Percentiles rank a stretch among this genome's conserved stretches.
Evolutionary conservation across 1,284 basidiomycete species (phyloP).

Genomic region (Fistulinella cinereoalba): DNA sequence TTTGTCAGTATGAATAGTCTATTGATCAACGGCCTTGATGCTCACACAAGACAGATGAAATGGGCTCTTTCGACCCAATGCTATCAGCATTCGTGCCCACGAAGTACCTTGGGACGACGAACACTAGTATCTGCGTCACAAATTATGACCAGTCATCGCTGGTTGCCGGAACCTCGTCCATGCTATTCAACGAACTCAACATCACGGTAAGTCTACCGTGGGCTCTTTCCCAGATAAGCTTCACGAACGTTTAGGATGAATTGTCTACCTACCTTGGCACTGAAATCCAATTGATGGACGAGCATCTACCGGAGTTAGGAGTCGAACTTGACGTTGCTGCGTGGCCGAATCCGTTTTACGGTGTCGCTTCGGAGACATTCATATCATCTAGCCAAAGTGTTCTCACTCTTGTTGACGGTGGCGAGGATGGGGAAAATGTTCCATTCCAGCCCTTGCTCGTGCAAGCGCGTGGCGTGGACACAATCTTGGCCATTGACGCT

Average conservation of each 20-base stretch:
- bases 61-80: constrained; percentile 46
- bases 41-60: constrained; percentile 35
- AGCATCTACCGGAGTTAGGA: constrained; percentile 22
- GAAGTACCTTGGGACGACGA: constrained; percentile 43
- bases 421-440: constrained; percentile 43
- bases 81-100: constrained; percentile 45
- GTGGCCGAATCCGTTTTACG: constrained; percentile 45
- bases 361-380: constrained; percentile 37
- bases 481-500: constrained; percentile 53
- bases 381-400: constrained; percentile 35
- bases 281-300: constrained; percentile 26
- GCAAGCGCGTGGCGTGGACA: constrained; percentile 48
- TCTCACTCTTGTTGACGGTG: constrained; percentile 42
- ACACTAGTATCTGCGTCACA: constrained; percentile 42
- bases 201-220: constrained; percentile 29
- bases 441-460: constrained; percentile 55
- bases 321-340: constrained; percentile 29
- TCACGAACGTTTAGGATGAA: background rate
- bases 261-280: constrained; percentile 11
- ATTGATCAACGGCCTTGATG: background rate
- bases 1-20: constrained; percentile 35
- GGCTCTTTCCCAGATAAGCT: background rate
- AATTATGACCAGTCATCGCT: constrained; percentile 50
- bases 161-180: constrained; percentile 42
- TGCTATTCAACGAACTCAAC: constrained; percentile 39